These are phyloP conservation scores for Gigaspora rosea DNA, from an alignment of 192 early-diverging fungal species.

Conservation along the genomic window DNA sequence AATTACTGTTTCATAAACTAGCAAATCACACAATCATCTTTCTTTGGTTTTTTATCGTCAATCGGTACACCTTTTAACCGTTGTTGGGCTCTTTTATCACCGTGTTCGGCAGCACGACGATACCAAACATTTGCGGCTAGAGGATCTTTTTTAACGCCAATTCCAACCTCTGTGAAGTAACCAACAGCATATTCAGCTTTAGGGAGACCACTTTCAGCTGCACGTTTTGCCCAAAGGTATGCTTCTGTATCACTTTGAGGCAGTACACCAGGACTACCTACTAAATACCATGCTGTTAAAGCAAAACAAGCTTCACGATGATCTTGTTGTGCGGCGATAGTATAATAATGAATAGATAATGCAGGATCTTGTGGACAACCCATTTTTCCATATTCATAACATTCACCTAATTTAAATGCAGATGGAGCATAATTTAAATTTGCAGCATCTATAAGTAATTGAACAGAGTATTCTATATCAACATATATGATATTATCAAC, in stretches of 20 bases:
- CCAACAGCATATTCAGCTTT: slow-evolving; percentile 69
- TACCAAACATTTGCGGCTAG: slow-evolving; percentile 63
- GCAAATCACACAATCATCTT: slow-evolving; percentile 48
- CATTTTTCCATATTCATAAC: slow-evolving; percentile 67
- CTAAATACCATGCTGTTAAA: slow-evolving; percentile 68
- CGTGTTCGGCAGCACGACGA: slow-evolving; percentile 65
- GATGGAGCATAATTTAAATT: slow-evolving; percentile 68
- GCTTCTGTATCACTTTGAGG: slow-evolving; percentile 66
- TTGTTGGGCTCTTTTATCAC: slow-evolving; percentile 60
- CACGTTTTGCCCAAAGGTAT: slow-evolving; percentile 61
- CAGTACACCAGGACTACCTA: slow-evolving; percentile 53
- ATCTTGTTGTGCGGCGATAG: slow-evolving; percentile 62
- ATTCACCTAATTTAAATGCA: slow-evolving; percentile 60
- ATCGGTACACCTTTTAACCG: slow-evolving; percentile 53
- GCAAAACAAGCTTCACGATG: slow-evolving; percentile 66
- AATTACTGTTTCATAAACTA: background rate
- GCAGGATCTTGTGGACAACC: slow-evolving; percentile 55
- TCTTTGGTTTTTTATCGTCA: slow-evolving; percentile 48
- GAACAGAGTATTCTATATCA: slow-evolving; percentile 63
- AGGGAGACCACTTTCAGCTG: slow-evolving; percentile 59
- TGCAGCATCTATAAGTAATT: slow-evolving; percentile 63
- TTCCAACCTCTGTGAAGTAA: slow-evolving; percentile 67
- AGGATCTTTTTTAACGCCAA: slow-evolving; percentile 56
- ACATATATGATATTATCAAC: slow-evolving; percentile 61
- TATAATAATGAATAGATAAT: slow-evolving; percentile 61